phyloP scores from a whole-genome alignment of 495 filamentous ascomycete genomes.

The Podospora pseudopauciseta region DNA sequence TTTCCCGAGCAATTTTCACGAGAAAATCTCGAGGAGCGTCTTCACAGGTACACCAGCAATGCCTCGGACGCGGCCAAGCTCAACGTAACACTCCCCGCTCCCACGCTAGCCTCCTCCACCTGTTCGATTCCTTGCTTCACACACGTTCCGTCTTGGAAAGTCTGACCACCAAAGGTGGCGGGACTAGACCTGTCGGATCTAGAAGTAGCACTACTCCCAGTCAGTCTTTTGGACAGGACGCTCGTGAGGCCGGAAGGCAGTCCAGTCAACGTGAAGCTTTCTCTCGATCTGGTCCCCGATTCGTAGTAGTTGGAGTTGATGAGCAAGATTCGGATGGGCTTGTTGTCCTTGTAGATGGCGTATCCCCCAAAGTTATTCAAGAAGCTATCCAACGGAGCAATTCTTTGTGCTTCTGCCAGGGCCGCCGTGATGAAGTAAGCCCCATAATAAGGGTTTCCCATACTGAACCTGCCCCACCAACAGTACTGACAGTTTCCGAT shows the following conservation, averaged over 20 bases:
- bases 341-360: conserved; percentile 43
- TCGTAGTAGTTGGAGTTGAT: conserved; percentile 59
- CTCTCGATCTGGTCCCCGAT: conserved; percentile 42
- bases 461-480: conserved; percentile 55
- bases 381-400: conserved; percentile 51
- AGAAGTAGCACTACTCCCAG: conserved; percentile 46
- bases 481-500: conserved; percentile 61
- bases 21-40: neutral
- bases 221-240: conserved; percentile 52
- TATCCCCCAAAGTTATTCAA: conserved; percentile 51
- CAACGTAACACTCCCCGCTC: conserved; percentile 45
- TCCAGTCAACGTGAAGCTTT: conserved; percentile 48
- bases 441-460: conserved; percentile 57
- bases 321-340: conserved; percentile 44
- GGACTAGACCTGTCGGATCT: conserved; percentile 48
- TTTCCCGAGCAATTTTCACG: no score
- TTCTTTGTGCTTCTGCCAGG: conserved; percentile 47
- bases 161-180: conserved; percentile 52
- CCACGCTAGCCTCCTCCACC: conserved; percentile 39
- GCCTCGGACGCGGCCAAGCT: conserved; percentile 53
- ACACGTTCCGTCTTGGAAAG: conserved; percentile 53
- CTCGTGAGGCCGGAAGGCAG: conserved; percentile 27
- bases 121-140: conserved; percentile 41
- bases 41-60: conserved; percentile 48
- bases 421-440: conserved; percentile 53